Evolutionary conservation across 805 yeast genomes (phyloP).

Genomic region (Groenewaldozyma tartarivorans): DNA sequence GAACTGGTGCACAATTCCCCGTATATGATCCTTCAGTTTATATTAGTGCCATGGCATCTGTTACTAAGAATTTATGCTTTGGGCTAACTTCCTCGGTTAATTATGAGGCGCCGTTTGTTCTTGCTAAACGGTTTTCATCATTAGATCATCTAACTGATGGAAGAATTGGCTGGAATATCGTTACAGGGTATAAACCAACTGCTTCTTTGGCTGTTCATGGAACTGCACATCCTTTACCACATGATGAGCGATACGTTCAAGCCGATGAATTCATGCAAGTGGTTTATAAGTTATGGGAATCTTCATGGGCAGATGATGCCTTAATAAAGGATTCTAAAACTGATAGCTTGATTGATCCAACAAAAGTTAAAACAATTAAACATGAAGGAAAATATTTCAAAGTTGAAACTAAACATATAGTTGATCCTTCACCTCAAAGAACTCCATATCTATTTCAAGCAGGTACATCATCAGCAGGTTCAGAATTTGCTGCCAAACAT

Average conservation of each 20-base stretch:
- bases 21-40: conserved; percentile 32
- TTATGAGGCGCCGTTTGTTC: conserved; percentile 34
- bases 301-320: conserved; percentile 39
- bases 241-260: conserved; percentile 33
- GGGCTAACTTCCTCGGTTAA: conserved; percentile 35
- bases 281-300: conserved; percentile 31
- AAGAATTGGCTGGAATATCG: conserved; percentile 41
- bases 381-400: conserved; percentile 34
- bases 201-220: too few relatives aligned
- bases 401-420: conserved; percentile 36
- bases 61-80: conserved; percentile 36
- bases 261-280: conserved; percentile 35
- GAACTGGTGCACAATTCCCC: conserved; percentile 28
- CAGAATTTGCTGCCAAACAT: conserved; percentile 34
- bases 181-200: conserved; percentile 28
- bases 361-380: conserved; percentile 32
- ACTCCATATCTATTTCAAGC: conserved; percentile 38
- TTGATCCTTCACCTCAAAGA: conserved; percentile 36
- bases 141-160: conserved; percentile 36
- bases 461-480: conserved; percentile 35
- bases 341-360: conserved; percentile 23
- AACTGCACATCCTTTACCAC: conserved; percentile 32
- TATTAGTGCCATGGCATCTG: conserved; percentile 36
- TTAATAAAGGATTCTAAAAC: conserved; percentile 22
- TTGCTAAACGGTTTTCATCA: conserved; percentile 36